Base-by-base conservation (phyloP, 495 filamentous ascomycete genomes). In the Penicillium pulvis region DNA sequence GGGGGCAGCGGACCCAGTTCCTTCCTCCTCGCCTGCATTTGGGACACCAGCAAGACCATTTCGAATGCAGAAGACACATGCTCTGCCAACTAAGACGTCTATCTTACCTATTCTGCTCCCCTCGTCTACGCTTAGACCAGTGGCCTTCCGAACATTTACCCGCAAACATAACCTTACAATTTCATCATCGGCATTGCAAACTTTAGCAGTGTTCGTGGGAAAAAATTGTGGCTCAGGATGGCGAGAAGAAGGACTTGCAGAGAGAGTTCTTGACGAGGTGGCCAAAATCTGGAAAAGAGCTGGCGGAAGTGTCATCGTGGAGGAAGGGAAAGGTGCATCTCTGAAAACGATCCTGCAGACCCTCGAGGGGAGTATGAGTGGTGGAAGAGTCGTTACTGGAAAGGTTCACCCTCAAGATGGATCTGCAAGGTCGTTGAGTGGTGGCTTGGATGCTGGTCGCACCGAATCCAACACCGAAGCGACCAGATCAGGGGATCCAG, bases 161-260 rank as follows among this genome's bases (percentile, higher is more conserved):
- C 96, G 97, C 75, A 98, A 98, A 66, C 91, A 98, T 73, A 93
- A 93, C 69, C 80, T 98, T 39, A 98, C 92, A 0, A 87, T 98
- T 41, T 96, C 91, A 4, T 93, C 93, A 0, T 83, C 92, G 9
- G 90, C 94, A 0, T 80, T 98, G 1, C 85, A 92, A 70, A 83
- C 87, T 10, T 79, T 98, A 23, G 92, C 95, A 12, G 81, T 83
- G 0, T 98, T 98, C 67, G 88, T 98, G 39, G 94, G 94, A 12
- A 89, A 88, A 51, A 88, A 96, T 70, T 98, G 94, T 69, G 94
- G 94, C 46, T 89, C 92, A 39, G 92, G 88, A 86, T 98, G 94
- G 94, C 84, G 94, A 60, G 92, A 98, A 76, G 92, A 93, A 71
- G 94, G 94, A 0, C 76, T 97, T 10, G 94, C 92, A 6, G 94